Percentiles rank a stretch among this genome's conserved stretches.
Conservation (phyloP, 192 early-diverging fungal genomes). For the Funneliformis mosseae region DNA sequence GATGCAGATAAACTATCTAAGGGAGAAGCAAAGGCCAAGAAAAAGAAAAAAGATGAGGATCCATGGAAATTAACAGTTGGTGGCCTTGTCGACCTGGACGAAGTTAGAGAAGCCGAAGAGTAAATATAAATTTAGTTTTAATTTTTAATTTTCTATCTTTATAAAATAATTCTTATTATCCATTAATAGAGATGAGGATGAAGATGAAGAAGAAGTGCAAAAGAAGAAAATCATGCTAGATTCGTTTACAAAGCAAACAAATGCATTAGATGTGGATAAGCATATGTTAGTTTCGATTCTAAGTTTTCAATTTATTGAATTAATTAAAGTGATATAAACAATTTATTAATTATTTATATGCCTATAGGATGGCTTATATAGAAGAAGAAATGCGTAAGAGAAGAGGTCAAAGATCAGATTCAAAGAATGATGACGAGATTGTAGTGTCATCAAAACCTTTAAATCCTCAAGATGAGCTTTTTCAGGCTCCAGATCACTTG, state of each 20-base stretch:
- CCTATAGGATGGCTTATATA: constrained; percentile 75
- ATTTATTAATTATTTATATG: neutral
- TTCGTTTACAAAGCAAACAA: constrained; percentile 75
- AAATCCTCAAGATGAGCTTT: constrained; percentile 63
- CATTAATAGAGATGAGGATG: constrained; percentile 8
- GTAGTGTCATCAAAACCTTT: constrained; percentile 32
- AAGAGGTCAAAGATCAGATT: constrained; percentile 41
- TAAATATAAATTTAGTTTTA: neutral
- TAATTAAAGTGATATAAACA: neutral
- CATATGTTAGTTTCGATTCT: constrained; percentile 55
- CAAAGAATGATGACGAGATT: constrained; percentile 40
- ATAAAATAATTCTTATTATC: constrained; percentile 37
- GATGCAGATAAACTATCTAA: constrained; percentile 57
- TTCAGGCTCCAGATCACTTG: constrained; percentile 66
- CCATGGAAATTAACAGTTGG: constrained; percentile 60
- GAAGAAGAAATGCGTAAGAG: constrained; percentile 73
- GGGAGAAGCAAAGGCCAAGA: constrained; percentile 53
- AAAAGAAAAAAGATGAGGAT: constrained; percentile 60
- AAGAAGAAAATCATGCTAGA: constrained; percentile 54
- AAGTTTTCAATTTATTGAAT: constrained; percentile 18
- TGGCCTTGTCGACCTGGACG: constrained; percentile 56
- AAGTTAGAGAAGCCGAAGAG: constrained; percentile 39
- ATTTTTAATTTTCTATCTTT: constrained; percentile 4
- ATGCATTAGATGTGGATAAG: constrained; percentile 76
- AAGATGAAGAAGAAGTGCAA: constrained; percentile 43